These are phyloP conservation scores for Nepenthes gracilis DNA, from an alignment of 148 eudicot genomes.

Conservation along the genomic window DNA sequence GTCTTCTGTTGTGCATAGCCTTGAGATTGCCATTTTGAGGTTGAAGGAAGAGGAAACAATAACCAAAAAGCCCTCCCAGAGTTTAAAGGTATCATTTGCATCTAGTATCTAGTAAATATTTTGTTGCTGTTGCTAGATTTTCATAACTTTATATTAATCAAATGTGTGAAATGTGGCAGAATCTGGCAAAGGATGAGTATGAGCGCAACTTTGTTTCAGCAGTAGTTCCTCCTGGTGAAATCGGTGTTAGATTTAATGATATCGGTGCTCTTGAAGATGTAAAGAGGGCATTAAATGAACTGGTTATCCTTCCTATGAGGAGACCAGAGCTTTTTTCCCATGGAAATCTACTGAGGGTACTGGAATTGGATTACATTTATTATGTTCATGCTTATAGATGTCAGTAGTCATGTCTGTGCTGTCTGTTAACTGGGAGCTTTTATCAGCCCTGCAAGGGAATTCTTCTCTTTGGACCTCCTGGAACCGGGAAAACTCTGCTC, in stretches of 20 bases:
- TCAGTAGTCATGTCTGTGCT: neutral
- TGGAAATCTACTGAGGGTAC: conserved; percentile 95
- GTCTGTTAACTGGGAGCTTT: conserved; percentile 11
- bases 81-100: conserved; percentile 46
- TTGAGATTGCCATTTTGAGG: conserved; percentile 76
- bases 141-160: conserved; percentile 1
- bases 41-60: conserved; percentile 72
- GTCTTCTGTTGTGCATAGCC: conserved; percentile 27
- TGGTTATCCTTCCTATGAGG: conserved; percentile 95
- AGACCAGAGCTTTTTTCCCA: conserved; percentile 92
- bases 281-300: conserved; percentile 83
- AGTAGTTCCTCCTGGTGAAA: conserved; percentile 95
- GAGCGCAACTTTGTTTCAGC: conserved; percentile 95
- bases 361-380: conserved; percentile 11
- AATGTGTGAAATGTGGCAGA: conserved; percentile 30
- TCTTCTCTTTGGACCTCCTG: conserved; percentile 96
- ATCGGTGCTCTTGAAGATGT: conserved; percentile 99
- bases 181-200: conserved; percentile 94
- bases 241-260: conserved; percentile 87
- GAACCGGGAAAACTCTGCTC: conserved; percentile 96
- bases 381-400: neutral
- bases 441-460: conserved; percentile 98
- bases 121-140: neutral
- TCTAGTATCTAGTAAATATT: neutral
- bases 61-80: conserved; percentile 71